phyloP scores from a whole-genome alignment of 331 rosid species.

The Rosa hybrid region DNA sequence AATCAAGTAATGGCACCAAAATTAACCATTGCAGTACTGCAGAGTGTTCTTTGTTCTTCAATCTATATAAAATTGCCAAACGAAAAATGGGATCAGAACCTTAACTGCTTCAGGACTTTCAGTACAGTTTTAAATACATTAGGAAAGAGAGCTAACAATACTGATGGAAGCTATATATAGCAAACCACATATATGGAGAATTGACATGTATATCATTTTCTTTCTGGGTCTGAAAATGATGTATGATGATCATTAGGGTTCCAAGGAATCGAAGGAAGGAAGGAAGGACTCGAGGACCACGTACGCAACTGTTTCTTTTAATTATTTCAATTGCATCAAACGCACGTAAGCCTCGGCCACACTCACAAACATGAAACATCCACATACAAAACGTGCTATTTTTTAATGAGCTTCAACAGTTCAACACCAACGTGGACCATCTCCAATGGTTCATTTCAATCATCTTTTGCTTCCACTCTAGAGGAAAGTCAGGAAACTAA shows the following conservation, averaged over 20 bases:
- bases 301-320: background rate
- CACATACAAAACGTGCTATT: slow-evolving; percentile 46
- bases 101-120: background rate
- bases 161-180: background rate
- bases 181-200: background rate
- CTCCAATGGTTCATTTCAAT: background rate
- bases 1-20: background rate
- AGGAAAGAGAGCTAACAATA: background rate
- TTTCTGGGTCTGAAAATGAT: background rate
- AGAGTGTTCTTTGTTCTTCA: background rate
- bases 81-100: background rate
- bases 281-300: slow-evolving; percentile 4
- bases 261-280: background rate
- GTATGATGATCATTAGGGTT: background rate
- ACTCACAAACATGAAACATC: slow-evolving; percentile 16
- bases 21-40: background rate
- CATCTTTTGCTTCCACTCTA: slow-evolving; percentile 13
- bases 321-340: slow-evolving; percentile 20
- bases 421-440: slow-evolving; percentile 36
- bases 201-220: background rate
- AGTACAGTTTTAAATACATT: background rate
- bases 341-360: slow-evolving; percentile 23
- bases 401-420: slow-evolving; percentile 12
- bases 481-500: slow-evolving; percentile 5
- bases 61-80: background rate